These are phyloP conservation scores for Leccinum obscurum DNA, from an alignment of 768 basidiomycete genomes.

Conservation along the genomic window DNA sequence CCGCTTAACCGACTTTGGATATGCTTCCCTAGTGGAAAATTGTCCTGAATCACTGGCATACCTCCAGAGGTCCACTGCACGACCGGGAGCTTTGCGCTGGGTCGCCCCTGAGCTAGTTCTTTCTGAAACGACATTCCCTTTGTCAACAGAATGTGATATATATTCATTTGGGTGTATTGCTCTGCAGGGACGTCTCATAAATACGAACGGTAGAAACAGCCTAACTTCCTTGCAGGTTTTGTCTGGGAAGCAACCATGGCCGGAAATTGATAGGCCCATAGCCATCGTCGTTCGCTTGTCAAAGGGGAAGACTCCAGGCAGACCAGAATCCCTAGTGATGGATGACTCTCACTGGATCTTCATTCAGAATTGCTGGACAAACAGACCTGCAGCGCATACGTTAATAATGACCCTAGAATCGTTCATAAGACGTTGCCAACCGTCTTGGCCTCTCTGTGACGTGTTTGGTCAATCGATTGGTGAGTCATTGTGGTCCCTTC, in stretches of 20 bases:
- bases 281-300: too few relatives aligned
- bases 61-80: not conserved
- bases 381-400: too few relatives aligned
- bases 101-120: not conserved
- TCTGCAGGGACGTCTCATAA: not conserved
- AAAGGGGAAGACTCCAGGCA: too few relatives aligned
- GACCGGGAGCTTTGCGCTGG: not conserved
- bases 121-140: not conserved
- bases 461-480: too few relatives aligned
- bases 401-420: too few relatives aligned
- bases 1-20: not conserved
- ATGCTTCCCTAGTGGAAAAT: not conserved
- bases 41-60: not conserved
- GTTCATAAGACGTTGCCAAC: too few relatives aligned
- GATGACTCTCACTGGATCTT: too few relatives aligned
- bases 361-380: too few relatives aligned
- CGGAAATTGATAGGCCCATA: not conserved
- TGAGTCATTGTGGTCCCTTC: too few relatives aligned
- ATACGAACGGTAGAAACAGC: not conserved
- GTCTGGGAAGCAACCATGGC: not conserved
- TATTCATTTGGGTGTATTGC: not conserved
- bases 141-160: not conserved
- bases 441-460: too few relatives aligned
- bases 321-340: too few relatives aligned
- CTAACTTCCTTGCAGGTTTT: not conserved